Evolutionary conservation across 129 eudicot genomes (phyloP).

Genomic region (Ambrosia trifida): DNA sequence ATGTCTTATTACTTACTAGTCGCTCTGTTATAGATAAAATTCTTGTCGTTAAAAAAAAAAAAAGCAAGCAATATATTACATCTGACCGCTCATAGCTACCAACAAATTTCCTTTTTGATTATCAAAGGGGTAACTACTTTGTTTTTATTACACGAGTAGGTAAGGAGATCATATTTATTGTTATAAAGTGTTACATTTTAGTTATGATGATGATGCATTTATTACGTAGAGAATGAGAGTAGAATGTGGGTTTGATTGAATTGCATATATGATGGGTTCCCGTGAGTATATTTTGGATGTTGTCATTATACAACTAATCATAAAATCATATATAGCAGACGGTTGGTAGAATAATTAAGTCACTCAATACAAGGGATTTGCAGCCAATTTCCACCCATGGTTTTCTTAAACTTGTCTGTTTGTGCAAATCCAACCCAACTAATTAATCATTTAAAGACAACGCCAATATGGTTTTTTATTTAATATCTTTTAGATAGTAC

Average conservation of each 20-base stretch:
- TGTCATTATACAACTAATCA: constrained; percentile 22
- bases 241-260: constrained; percentile 3
- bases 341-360: constrained; percentile 16
- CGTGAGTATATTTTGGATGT: constrained; percentile 34
- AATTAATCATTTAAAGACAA: constrained; percentile 9
- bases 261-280: constrained; percentile 1
- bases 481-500: background rate
- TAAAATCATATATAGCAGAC: background rate
- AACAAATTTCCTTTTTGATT: no score
- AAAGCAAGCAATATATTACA: no score
- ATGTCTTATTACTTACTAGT: no score
- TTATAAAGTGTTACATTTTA: background rate
- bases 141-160: no score
- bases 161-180: no score
- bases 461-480: background rate
- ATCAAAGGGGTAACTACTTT: no score
- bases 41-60: no score
- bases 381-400: constrained; percentile 21
- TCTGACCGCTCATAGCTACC: no score
- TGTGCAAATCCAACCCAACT: background rate
- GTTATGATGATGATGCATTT: background rate
- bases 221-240: constrained; percentile 6
- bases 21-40: no score
- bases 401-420: constrained; percentile 5
- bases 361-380: constrained; percentile 25